Percentiles rank a stretch among this genome's conserved stretches.
Conservation (phyloP, 1,139 yeast genomes). For the Kodamaea alishanica region DNA sequence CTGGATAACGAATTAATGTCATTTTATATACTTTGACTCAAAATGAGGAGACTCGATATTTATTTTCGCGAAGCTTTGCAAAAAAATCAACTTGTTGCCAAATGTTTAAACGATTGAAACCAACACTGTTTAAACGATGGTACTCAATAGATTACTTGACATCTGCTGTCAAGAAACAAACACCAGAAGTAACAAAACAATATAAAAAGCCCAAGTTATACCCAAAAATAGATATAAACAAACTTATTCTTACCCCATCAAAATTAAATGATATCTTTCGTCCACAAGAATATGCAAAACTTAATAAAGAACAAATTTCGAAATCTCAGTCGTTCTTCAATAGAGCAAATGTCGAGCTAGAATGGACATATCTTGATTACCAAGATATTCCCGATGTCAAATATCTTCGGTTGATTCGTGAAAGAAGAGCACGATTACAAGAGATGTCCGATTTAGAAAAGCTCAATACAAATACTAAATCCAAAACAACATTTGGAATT, state of each 20-base stretch:
- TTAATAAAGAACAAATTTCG: conserved; percentile 12
- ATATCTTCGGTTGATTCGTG: conserved; percentile 23
- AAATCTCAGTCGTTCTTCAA: conserved; percentile 38
- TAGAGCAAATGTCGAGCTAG: conserved; percentile 40
- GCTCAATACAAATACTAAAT: conserved; percentile 9
- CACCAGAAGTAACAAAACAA: not conserved
- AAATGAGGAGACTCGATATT: too few species aligned
- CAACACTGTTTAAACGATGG: not conserved
- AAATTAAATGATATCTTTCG: conserved; percentile 24
- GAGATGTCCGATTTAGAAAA: not conserved
- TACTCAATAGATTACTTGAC: conserved; percentile 15
- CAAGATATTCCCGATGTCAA: conserved; percentile 57
- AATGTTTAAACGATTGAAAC: too few species aligned
- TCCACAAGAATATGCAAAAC: conserved; percentile 14
- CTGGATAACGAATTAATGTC: conserved; percentile 22
- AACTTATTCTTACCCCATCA: conserved; percentile 23
- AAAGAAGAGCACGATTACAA: conserved; percentile 1
- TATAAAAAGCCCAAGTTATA: not conserved
- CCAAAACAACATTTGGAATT: conserved; percentile 28
- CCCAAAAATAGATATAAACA: conserved; percentile 1
- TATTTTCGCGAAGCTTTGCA: too few species aligned
- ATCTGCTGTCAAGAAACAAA: conserved; percentile 4
- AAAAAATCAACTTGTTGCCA: too few species aligned
- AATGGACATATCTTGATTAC: conserved; percentile 58
- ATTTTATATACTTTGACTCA: conserved; percentile 8